Percentiles rank a stretch among this genome's conserved stretches.
phyloP scores from a whole-genome alignment of 1,284 basidiomycete genomes.

The Ganoderma lingzhi region DNA sequence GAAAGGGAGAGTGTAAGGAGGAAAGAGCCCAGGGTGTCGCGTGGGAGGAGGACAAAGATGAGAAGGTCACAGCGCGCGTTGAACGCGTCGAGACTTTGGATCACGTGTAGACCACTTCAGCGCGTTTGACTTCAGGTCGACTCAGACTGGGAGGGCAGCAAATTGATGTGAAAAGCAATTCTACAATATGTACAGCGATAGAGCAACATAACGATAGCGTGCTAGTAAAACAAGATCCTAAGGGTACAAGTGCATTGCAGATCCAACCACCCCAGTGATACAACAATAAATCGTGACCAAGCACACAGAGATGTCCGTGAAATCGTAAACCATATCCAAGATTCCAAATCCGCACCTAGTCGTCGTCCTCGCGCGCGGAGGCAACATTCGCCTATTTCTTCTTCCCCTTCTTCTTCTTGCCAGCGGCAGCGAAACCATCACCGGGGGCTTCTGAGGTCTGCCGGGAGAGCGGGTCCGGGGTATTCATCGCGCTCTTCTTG shows the following conservation, averaged over 20 bases:
- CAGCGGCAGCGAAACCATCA: slow-evolving; percentile 11
- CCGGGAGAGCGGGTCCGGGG: slow-evolving; percentile 23
- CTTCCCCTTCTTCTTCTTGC: slow-evolving; percentile 37
- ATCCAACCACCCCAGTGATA: slow-evolving; percentile 29
- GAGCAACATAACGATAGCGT: slow-evolving; percentile 19
- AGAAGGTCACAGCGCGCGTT: neutral
- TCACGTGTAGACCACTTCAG: slow-evolving; percentile 3
- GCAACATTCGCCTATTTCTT: slow-evolving; percentile 25
- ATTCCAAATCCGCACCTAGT: slow-evolving; percentile 7
- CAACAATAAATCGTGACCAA: slow-evolving; percentile 19
- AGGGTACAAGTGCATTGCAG: slow-evolving; percentile 22
- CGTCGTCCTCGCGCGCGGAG: slow-evolving; percentile 17
- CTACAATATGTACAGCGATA: slow-evolving; percentile 22
- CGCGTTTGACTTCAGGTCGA: neutral
- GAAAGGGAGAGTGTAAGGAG: neutral
- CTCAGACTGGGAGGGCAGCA: neutral
- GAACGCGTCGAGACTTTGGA: slow-evolving; percentile 1
- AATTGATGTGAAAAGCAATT: neutral
- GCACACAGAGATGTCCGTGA: neutral
- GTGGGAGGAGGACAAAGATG: neutral
- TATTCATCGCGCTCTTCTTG: slow-evolving; percentile 17
- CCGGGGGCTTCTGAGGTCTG: slow-evolving; percentile 12
- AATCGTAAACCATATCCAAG: slow-evolving; percentile 5
- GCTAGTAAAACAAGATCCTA: slow-evolving; percentile 22
- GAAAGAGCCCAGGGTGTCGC: neutral